Evolutionary conservation across 371 early-diverging fungal genomes (phyloP).

Genomic region (Amoeboradix gromovi): DNA sequence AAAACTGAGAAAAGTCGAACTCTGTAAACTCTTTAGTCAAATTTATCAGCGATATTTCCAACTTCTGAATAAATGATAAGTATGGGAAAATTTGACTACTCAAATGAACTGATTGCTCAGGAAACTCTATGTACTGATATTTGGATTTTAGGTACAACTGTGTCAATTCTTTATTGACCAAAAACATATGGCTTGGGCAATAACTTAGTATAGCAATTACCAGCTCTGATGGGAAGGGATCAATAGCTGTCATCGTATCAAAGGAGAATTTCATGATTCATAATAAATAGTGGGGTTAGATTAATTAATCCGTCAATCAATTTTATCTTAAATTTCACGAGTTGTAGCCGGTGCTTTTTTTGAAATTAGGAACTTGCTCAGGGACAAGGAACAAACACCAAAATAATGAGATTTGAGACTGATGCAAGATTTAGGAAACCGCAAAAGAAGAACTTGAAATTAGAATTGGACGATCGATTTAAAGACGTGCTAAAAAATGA

Average conservation of each 20-base stretch:
- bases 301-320: no score
- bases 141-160: neutral
- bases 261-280: neutral
- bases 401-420: neutral
- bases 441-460: slow-evolving; percentile 43
- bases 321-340: no score
- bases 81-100: neutral
- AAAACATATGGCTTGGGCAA: neutral
- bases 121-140: neutral
- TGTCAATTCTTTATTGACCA: neutral
- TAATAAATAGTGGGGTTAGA: no score
- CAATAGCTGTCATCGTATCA: neutral
- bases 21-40: neutral
- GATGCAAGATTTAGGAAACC: slow-evolving; percentile 29
- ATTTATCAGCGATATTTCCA: neutral
- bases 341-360: no score
- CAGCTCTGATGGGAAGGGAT: neutral
- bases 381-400: no score
- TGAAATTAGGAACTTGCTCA: no score
- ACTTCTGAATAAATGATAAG: neutral
- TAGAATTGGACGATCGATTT: slow-evolving; percentile 69
- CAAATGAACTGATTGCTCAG: neutral
- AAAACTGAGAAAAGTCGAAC: neutral
- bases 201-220: neutral
- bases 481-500: slow-evolving; percentile 5